These are phyloP conservation scores for Moniliophthora roreri DNA, from an alignment of 1,284 basidiomycete genomes.

Conservation along the genomic window DNA sequence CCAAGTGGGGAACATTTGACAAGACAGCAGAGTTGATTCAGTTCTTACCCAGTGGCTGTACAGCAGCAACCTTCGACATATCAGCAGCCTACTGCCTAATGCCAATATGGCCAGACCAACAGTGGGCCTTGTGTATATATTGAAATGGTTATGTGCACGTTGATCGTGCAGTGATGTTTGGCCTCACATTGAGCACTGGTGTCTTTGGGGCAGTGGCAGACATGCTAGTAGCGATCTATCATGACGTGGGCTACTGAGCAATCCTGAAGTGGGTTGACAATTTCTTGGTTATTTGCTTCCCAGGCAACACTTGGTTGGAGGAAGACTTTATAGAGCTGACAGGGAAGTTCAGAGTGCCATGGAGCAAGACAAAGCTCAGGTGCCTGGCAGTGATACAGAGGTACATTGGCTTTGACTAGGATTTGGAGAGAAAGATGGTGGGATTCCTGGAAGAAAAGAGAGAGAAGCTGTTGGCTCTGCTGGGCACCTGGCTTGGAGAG, in stretches of 20 bases:
- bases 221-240: slow-evolving; percentile 6
- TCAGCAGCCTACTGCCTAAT: too few species aligned
- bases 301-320: slow-evolving; percentile 22
- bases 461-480: neutral
- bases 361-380: slow-evolving; percentile 29
- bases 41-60: too few species aligned
- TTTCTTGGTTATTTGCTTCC: slow-evolving; percentile 1
- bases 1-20: too few species aligned
- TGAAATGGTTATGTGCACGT: too few species aligned
- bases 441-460: slow-evolving; percentile 30
- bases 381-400: slow-evolving; percentile 22
- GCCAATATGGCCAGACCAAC: too few species aligned
- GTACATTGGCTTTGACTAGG: slow-evolving; percentile 40
- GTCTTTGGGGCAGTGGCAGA: too few species aligned
- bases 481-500: slow-evolving; percentile 19
- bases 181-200: too few species aligned
- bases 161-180: too few species aligned
- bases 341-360: slow-evolving; percentile 28
- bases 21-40: too few species aligned
- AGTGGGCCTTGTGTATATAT: too few species aligned
- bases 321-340: slow-evolving; percentile 30
- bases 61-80: too few species aligned
- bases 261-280: slow-evolving; percentile 6
- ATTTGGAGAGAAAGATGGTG: slow-evolving; percentile 25
- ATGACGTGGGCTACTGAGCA: neutral